phyloP scores from a whole-genome alignment of 164 flowering plant genomes.

The Chimonanthus salicifolius region DNA sequence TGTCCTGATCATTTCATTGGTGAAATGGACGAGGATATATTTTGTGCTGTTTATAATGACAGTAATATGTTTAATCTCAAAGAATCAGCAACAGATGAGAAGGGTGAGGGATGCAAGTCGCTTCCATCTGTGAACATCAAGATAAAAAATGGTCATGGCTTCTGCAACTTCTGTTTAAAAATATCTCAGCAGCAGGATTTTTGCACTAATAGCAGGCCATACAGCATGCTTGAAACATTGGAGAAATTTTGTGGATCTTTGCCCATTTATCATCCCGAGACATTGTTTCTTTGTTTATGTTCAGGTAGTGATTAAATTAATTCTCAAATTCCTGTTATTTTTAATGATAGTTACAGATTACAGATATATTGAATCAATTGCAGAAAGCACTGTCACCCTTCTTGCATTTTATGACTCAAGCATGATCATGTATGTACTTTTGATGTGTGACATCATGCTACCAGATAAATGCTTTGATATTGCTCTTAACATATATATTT shows the following conservation, averaged over 20 bases:
- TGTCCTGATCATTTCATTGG: conserved; percentile 5
- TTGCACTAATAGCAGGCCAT: conserved; percentile 19
- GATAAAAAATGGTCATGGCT: conserved; percentile 14
- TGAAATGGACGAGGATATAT: conserved; percentile 11
- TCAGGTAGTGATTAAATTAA: conserved; percentile 47
- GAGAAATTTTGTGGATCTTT: conserved; percentile 51
- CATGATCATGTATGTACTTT: not conserved
- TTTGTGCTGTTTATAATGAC: conserved; percentile 29
- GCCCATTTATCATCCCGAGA: conserved; percentile 72
- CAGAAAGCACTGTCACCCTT: not conserved
- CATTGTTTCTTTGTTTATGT: conserved; percentile 54
- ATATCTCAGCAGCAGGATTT: conserved; percentile 19
- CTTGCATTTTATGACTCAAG: not conserved
- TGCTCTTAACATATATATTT: not conserved
- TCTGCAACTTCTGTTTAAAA: conserved; percentile 18
- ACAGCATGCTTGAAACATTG: conserved; percentile 49
- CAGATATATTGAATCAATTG: not conserved
- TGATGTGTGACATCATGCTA: not conserved
- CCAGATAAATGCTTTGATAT: not conserved
- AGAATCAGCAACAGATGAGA: conserved; percentile 18
- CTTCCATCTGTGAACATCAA: conserved; percentile 10
- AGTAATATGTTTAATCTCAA: conserved; percentile 15
- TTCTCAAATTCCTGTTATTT: not conserved
- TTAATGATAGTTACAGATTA: not conserved
- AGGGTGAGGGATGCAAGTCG: conserved; percentile 13